Base-by-base conservation (phyloP, 768 basidiomycete species). In the Termitomyces sp. region DNA sequence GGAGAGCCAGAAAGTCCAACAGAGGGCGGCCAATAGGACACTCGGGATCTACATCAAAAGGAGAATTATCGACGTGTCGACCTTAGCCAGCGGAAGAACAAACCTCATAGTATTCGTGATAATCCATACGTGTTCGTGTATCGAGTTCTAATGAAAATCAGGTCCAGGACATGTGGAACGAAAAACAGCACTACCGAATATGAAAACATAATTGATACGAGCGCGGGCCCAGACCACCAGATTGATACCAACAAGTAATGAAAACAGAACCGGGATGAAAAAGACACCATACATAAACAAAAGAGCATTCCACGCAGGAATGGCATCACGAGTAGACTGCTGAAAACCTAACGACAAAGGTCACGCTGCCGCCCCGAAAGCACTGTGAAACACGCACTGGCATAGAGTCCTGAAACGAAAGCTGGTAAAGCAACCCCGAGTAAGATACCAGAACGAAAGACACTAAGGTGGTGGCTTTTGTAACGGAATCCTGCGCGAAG, bases 181-280 rank as follows among this genome's bases (percentile, higher is more conserved):
- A 63, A 39, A 64, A 63, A 58, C 55, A 67, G 33, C 48, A 65
- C 81, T 41, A 90, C 89, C 89, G 66, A 95, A 91, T 37, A 95
- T 91, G 70, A 98, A 96, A n/a, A 87, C 81, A 66, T 95, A 96
- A 68, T 98, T 98, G 65, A 99, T 93, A 48, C 89, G 80, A 6
- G 86, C 76, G 5, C 73, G 72, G 0, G 83, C 78, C 89, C 91
- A 99, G 0, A 87, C 88, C 22, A 87, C 64, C 5, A 98, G 63
- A 68, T 99, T 98, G n/a, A 90, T 58, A 27, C 92, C 90, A 55
- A 98, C 82, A 1, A 97, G 74, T 34, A 93, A 60, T 2, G 85
- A 77, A 66, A 97, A 89, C 3, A 96, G 61, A 6, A 87, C 77
- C 0, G 95, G 94, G 4, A 97, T 70, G 46, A 85, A 71, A 27